Conservation (phyloP, 2,329 filamentous ascomycete genomes). For the Plenodomus lindquistii region DNA sequence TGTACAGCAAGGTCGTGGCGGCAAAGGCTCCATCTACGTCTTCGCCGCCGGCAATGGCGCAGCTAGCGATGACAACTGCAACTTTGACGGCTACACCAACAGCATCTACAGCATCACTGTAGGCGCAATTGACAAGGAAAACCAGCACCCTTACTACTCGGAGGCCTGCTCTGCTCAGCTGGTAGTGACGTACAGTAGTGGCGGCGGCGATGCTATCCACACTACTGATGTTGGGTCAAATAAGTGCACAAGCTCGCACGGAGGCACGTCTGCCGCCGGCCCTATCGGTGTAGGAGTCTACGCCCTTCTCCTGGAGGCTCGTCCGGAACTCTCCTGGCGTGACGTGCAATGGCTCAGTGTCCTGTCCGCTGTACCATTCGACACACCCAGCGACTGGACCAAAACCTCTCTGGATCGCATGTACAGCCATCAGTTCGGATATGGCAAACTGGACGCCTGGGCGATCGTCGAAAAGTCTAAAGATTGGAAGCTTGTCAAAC, state of each 20-base stretch:
- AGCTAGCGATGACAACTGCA: constrained; percentile 87
- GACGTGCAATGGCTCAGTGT: constrained; percentile 92
- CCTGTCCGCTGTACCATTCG: constrained; percentile 79
- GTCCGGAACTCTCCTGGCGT: constrained; percentile 88
- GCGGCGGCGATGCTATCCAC: constrained; percentile 85
- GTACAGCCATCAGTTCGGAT: constrained; percentile 94
- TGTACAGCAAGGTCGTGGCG: constrained; percentile 81
- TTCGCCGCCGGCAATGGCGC: constrained; percentile 97
- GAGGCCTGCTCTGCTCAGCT: constrained; percentile 94
- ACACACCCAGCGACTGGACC: constrained; percentile 80
- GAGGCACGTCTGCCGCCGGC: constrained; percentile 93
- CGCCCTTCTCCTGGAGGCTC: constrained; percentile 80
- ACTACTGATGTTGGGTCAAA: constrained; percentile 92
- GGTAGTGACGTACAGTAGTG: constrained; percentile 95
- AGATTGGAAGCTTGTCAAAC: constrained; percentile 85
- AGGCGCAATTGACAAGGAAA: constrained; percentile 85
- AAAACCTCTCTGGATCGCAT: constrained; percentile 78
- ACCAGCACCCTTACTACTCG: constrained; percentile 92
- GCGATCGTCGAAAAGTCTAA: constrained; percentile 83
- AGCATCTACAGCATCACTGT: constrained; percentile 99
- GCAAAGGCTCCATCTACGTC: constrained; percentile 89
- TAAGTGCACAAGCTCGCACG: constrained; percentile 78
- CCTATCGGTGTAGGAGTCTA: constrained; percentile 91
- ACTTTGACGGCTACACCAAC: constrained; percentile 99
- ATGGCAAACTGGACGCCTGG: constrained; percentile 91